Evolutionary conservation across 495 filamentous ascomycete genomes (phyloP).

Genomic region (Penicillium cinerascens): DNA sequence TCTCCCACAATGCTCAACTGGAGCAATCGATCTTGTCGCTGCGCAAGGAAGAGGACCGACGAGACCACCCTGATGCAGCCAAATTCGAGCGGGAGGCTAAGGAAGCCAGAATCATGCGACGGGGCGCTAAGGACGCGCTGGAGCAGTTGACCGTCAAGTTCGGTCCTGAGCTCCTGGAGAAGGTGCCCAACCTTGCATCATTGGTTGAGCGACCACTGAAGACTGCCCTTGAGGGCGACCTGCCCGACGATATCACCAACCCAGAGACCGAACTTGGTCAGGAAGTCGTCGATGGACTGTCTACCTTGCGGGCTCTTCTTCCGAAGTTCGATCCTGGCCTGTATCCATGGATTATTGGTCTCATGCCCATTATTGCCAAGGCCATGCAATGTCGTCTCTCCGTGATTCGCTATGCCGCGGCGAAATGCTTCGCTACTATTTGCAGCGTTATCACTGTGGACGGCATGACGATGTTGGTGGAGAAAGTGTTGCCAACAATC

Average conservation of each 20-base stretch:
- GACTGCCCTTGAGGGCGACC: conserved; percentile 66
- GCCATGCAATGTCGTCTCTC: conserved; percentile 82
- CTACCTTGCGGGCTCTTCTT: conserved; percentile 83
- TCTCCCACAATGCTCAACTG: conserved; percentile 69
- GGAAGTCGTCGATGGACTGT: conserved; percentile 88
- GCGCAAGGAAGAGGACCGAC: conserved; percentile 93
- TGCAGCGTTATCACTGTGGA: conserved; percentile 94
- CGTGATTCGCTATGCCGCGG: conserved; percentile 91
- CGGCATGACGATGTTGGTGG: conserved; percentile 93
- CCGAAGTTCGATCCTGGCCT: conserved; percentile 75
- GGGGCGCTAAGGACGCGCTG: conserved; percentile 91
- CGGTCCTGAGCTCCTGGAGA: conserved; percentile 67
- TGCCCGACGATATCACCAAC: conserved; percentile 66
- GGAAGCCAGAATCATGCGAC: conserved; percentile 80
- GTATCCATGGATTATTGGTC: conserved; percentile 69
- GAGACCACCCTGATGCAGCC: conserved; percentile 84
- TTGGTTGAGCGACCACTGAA: conserved; percentile 79
- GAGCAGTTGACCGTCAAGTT: conserved; percentile 82
- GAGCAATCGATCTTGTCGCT: conserved; percentile 81
- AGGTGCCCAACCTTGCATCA: conserved; percentile 71
- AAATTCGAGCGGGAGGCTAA: conserved; percentile 83
- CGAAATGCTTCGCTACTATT: conserved; percentile 94
- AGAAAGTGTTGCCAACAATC: conserved; percentile 86
- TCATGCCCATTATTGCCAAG: conserved; percentile 84
- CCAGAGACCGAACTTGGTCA: conserved; percentile 74